Evolutionary conservation across 164 flowering plant species (phyloP), one percentile per base, ranked within the genome.

Genomic region (Sextonia rubra): DNA sequence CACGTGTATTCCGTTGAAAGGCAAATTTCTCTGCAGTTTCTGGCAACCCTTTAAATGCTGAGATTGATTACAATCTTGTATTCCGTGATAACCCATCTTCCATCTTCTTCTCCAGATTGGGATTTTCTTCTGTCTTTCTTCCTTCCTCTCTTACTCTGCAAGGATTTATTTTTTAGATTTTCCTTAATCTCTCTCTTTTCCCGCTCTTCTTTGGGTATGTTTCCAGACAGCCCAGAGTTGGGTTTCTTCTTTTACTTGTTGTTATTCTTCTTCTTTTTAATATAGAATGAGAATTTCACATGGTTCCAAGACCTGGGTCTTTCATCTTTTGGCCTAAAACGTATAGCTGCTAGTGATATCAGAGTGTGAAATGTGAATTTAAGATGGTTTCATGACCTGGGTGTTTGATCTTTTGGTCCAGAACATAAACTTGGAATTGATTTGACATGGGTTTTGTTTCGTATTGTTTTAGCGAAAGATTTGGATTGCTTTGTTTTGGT

Each of bases 1-100:
- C 88, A 87, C 89, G 89, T 72, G 75, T 72, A 25, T 52, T 47
- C 64, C 52, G 75, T 68, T 82, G 87, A 81, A 81, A 81, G 88
- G 87, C 82, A 76, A 82, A 80, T 77, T 77, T 78, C 82, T 74
- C 75, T 77, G 73, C 73, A 60, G 61, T 68, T 76, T 79, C 80
- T 63, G 64, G 15, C 64, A 26, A 23, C 17, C 12, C 60, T 77
- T 70, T 64, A 64, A 47, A 76, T 77, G 71, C 71, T 72, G 20
- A 7, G 30, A 49, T 66, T 74, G 30, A 29, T 58, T 74, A 56
- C 64, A 64, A 47, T 68, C 66, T 64, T 17, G 44, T 29, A 29
- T 29, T 25, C 63, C n/a, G 30, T 55, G 64, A 44, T 66, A 68
- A 75, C 81, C 80, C 79, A 81, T 79, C 78, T 82, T 70, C 61